Base-by-base conservation (phyloP, 176 grass and related monocot genomes). In the Oropetium thomaeum region DNA sequence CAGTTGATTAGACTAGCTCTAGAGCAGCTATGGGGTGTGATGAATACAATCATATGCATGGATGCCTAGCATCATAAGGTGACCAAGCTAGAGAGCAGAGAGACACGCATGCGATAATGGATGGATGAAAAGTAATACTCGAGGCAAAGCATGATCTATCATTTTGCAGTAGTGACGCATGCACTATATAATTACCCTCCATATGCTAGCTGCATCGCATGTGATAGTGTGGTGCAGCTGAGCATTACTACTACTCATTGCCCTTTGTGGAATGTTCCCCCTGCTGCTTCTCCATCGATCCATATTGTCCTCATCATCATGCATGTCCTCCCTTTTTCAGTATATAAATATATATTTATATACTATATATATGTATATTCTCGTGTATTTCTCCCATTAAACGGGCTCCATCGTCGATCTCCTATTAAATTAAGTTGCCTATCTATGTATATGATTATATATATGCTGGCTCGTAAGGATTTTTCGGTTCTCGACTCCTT, bases 201-300 rank as follows among this genome's bases (percentile, higher is more conserved):
- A 32, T 62, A n/a, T n/a, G n/a, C n/a, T n/a, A n/a, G 22, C 71
- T 40, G 27, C 73, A 62, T 75, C 61, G 58, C 68, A 27, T 58
- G 70, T 73, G 53, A 54, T 41, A n/a, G 31, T 61, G 30, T 61
- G 41, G 55, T 84, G 58, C 27, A 60, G 40, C 63, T 62, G 27
- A 71, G 4, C 60, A 25, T 70, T 74, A 83, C 28, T 74, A 83
- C 28, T 42, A 73, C 81, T 88, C 86, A 88, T 88, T 84, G 58
- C 81, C 17, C 70, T 74, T 70, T 70, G 81, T 80, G 86, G 86
- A 84, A 80, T 88, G 86, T 84, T 79, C 64, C 86, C 75, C 37
- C 84, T 55, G 53, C 44, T 17, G 73, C 53, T 55, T 65, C 68
- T 73, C 69, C 47, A 7, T n/a, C n/a, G n/a, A n/a, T n/a, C n/a